phyloP scores from a whole-genome alignment of 2,329 filamentous ascomycete species.

The Colletotrichum sp. region DNA sequence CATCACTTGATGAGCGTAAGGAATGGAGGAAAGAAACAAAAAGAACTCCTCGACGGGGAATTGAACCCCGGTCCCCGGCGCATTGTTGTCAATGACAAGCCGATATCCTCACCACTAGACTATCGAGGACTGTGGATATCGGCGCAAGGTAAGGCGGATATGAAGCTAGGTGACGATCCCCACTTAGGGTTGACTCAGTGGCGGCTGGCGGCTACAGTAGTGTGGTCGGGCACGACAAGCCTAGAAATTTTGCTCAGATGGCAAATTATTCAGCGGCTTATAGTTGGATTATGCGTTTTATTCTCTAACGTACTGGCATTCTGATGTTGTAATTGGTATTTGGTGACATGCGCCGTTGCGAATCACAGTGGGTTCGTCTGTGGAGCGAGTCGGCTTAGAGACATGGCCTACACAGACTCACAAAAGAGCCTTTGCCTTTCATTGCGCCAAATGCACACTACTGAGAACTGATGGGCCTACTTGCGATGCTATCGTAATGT shows the following conservation, averaged over 20 bases:
- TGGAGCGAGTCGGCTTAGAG: background rate
- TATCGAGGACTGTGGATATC: background rate
- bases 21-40: background rate
- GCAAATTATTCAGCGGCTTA: background rate
- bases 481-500: background rate
- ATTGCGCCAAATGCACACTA: background rate
- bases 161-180: background rate
- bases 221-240: background rate
- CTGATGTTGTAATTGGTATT: background rate
- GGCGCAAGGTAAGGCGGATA: fast-evolving
- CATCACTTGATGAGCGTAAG: background rate
- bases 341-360: background rate
- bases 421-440: background rate
- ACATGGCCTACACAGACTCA: background rate
- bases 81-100: background rate
- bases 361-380: background rate
- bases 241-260: background rate
- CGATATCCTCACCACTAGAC: slow-evolving; percentile 15
- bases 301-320: background rate
- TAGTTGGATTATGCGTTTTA: background rate
- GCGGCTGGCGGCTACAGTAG: background rate
- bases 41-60: background rate
- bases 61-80: background rate
- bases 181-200: background rate
- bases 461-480: background rate